These are phyloP conservation scores for Xerocomellus dryophilus DNA, from an alignment of 768 basidiomycete species.

Conservation along the genomic window DNA sequence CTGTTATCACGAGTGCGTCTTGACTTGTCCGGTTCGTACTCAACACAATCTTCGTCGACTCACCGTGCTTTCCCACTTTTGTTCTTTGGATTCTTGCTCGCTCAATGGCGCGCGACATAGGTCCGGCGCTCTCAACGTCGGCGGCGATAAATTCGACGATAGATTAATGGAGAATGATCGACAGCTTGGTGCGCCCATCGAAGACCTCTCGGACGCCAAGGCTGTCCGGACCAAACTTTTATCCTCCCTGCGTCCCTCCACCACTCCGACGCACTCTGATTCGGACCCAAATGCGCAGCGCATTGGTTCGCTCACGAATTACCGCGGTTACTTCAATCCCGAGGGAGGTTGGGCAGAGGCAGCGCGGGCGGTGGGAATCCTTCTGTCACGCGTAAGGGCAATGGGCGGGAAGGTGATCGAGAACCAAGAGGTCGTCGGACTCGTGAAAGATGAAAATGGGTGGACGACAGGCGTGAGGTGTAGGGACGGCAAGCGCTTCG, in stretches of 20 bases:
- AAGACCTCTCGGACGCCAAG: slow-evolving; percentile 19
- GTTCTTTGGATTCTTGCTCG: not conserved
- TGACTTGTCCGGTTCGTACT: not conserved
- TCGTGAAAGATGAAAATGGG: slow-evolving; percentile 40
- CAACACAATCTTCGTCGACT: not conserved
- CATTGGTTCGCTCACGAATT: slow-evolving; percentile 19
- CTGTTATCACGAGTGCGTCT: slow-evolving; percentile 76
- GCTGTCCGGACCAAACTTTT: slow-evolving; percentile 20
- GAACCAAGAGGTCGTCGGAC: slow-evolving; percentile 53
- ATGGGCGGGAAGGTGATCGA: slow-evolving; percentile 59
- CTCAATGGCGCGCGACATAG: slow-evolving; percentile 3
- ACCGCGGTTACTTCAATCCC: slow-evolving; percentile 64
- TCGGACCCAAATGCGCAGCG: not conserved
- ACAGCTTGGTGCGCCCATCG: slow-evolving; percentile 50
- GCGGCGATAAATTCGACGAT: slow-evolving; percentile 42
- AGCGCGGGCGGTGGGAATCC: slow-evolving; percentile 53
- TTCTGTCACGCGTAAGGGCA: slow-evolving; percentile 53
- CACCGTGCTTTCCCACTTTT: not conserved
- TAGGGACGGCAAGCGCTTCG: slow-evolving; percentile 50
- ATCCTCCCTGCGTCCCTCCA: slow-evolving; percentile 2
- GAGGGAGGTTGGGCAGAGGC: slow-evolving; percentile 88
- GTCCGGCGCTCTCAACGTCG: slow-evolving; percentile 28
- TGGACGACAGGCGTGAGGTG: slow-evolving; percentile 61
- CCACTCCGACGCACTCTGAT: not conserved
- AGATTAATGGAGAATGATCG: slow-evolving; percentile 63